Evolutionary conservation across 345 rosid species (phyloP).

Genomic region (Garcia nutans): DNA sequence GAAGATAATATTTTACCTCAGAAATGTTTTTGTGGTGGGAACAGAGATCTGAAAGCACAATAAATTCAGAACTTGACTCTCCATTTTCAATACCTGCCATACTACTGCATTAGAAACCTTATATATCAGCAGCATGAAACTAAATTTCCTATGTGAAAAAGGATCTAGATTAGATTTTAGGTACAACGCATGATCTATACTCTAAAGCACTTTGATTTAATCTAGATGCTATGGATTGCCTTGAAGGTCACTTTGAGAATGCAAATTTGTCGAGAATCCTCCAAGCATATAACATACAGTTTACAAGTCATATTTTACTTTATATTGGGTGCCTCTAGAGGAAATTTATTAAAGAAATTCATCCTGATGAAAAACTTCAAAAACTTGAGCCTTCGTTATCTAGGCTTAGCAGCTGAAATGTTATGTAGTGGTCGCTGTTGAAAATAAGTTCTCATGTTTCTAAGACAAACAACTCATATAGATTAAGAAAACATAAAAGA

Average conservation of each 20-base stretch:
- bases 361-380: neutral
- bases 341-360: neutral
- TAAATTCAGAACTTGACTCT: slow-evolving; percentile 62
- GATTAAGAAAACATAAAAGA: neutral
- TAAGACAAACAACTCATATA: neutral
- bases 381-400: neutral
- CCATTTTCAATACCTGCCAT: slow-evolving; percentile 85
- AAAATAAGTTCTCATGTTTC: neutral
- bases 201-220: neutral
- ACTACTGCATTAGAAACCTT: slow-evolving; percentile 25
- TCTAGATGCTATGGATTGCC: neutral
- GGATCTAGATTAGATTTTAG: neutral
- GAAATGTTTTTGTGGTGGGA: slow-evolving; percentile 84
- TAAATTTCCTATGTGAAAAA: neutral
- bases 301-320: neutral
- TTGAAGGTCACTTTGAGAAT: neutral
- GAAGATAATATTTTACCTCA: slow-evolving; percentile 51
- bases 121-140: slow-evolving; percentile 17
- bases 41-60: slow-evolving; percentile 69
- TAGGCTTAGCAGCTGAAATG: neutral
- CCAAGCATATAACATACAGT: neutral
- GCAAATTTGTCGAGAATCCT: neutral
- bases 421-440: too few relatives aligned
- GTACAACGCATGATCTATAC: neutral
- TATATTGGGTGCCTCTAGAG: neutral